phyloP scores from a whole-genome alignment of 139 green algal genomes.

The Micromonas pusilla region DNA sequence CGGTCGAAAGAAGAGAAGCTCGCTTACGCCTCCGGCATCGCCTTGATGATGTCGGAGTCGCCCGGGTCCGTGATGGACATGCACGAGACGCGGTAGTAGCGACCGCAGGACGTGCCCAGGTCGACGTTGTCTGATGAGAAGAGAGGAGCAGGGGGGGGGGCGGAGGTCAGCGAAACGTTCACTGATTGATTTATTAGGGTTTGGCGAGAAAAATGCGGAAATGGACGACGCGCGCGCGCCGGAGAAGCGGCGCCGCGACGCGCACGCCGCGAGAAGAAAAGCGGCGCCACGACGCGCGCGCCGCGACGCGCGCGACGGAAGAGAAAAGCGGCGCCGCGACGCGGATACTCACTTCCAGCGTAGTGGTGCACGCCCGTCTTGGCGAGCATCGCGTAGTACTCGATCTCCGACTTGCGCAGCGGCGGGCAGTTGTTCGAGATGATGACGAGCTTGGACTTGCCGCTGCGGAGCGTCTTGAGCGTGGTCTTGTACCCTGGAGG shows the following conservation, averaged over 20 bases:
- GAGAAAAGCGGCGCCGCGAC: too few species aligned
- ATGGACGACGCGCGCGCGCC: too few species aligned
- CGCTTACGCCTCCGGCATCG: background rate
- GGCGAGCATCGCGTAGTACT: constrained; percentile 99
- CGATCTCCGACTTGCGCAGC: constrained; percentile 93
- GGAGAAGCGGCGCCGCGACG: too few species aligned
- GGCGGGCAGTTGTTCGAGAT: constrained; percentile 95
- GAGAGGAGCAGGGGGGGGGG: background rate
- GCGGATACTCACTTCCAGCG: constrained; percentile 66
- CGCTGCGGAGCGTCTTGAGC: constrained; percentile 89
- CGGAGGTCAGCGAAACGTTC: too few species aligned
- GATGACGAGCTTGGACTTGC: constrained; percentile 97
- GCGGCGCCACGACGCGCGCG: too few species aligned
- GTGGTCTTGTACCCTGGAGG: constrained; percentile 92
- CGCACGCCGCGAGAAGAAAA: too few species aligned
- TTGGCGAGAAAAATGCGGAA: too few species aligned
- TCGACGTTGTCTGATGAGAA: constrained; percentile 94
- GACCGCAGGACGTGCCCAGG: constrained; percentile 95
- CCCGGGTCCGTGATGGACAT: constrained; percentile 95
- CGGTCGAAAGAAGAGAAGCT: background rate
- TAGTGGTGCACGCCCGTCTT: constrained; percentile 99
- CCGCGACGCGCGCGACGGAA: too few species aligned
- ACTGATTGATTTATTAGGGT: too few species aligned
- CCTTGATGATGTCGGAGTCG: constrained; percentile 26
- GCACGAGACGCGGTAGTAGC: constrained; percentile 85